Evolutionary conservation across 2,329 filamentous ascomycete species (phyloP).

Genomic region (Torrubiella hemipterigena): DNA sequence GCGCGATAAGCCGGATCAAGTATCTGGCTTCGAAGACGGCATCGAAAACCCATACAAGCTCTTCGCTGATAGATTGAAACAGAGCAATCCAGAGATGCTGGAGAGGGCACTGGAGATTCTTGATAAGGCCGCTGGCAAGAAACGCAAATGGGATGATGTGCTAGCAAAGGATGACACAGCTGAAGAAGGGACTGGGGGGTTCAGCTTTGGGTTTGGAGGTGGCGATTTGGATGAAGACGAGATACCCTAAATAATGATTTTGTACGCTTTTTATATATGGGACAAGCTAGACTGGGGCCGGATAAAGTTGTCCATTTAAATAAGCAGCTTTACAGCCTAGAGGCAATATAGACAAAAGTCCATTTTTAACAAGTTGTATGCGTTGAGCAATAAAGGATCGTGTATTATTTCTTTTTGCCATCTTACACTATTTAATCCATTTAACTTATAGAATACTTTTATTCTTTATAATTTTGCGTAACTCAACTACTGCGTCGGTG

Average conservation of each 20-base stretch:
- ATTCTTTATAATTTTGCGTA: no score
- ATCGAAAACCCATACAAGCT: conserved; percentile 61
- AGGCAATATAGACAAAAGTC: no score
- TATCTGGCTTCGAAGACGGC: conserved; percentile 70
- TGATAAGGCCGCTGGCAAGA: conserved; percentile 52
- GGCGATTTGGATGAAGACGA: conserved; percentile 37
- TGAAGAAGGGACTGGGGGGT: conserved; percentile 22
- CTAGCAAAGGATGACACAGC: conserved; percentile 36
- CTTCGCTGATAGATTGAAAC: conserved; percentile 58
- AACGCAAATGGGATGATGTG: conserved; percentile 78
- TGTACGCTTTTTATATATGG: conserved; percentile 85
- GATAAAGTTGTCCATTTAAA: no score
- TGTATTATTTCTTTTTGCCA: no score
- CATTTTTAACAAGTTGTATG: no score
- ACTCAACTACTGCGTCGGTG: no score
- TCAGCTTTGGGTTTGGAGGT: conserved; percentile 44
- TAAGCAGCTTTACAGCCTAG: no score
- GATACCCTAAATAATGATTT: conserved; percentile 58
- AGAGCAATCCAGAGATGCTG: conserved; percentile 54
- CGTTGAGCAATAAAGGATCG: no score
- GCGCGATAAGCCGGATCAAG: conserved; percentile 68
- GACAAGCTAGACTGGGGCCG: no score
- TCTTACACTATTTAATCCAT: no score
- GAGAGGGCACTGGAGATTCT: conserved; percentile 52
- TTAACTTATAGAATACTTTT: no score